A percentile compares a stretch with the other conserved stretches of the same genome.
phyloP scores from a whole-genome alignment of 1,284 basidiomycete genomes.

The Spongispora temasekensis region DNA sequence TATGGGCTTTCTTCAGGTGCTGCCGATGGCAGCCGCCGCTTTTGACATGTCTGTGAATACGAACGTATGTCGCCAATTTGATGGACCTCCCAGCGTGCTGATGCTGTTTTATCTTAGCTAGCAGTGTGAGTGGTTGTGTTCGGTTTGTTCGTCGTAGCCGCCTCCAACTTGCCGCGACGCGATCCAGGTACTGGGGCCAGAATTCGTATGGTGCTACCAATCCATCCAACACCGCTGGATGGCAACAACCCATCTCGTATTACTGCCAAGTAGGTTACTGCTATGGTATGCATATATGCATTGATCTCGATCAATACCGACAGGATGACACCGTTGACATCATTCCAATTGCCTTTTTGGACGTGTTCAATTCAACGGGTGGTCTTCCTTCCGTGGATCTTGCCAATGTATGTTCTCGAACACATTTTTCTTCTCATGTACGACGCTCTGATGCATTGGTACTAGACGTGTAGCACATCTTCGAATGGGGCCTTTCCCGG shows the following conservation, averaged over 20 bases:
- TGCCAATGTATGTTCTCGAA: constrained; percentile 48
- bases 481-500: constrained; percentile 51
- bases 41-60: constrained; percentile 27
- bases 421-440: background rate
- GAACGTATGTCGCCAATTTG: constrained; percentile 24
- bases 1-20: background rate
- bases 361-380: constrained; percentile 56
- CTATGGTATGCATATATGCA: background rate
- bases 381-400: constrained; percentile 62
- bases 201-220: constrained; percentile 35
- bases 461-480: constrained; percentile 42
- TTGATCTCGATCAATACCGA: background rate
- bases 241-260: constrained; percentile 32
- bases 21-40: constrained; percentile 8
- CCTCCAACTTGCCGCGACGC: background rate
- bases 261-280: constrained; percentile 23
- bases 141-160: background rate
- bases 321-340: constrained; percentile 29
- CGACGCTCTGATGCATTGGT: background rate
- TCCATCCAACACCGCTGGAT: constrained; percentile 22
- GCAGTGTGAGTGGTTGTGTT: constrained; percentile 19
- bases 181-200: constrained; percentile 34
- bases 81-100: background rate
- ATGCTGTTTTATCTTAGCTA: constrained; percentile 15
- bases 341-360: constrained; percentile 62